Evolutionary conservation across 192 early-diverging fungal genomes (phyloP).

Genomic region (Coemansia sp.): DNA sequence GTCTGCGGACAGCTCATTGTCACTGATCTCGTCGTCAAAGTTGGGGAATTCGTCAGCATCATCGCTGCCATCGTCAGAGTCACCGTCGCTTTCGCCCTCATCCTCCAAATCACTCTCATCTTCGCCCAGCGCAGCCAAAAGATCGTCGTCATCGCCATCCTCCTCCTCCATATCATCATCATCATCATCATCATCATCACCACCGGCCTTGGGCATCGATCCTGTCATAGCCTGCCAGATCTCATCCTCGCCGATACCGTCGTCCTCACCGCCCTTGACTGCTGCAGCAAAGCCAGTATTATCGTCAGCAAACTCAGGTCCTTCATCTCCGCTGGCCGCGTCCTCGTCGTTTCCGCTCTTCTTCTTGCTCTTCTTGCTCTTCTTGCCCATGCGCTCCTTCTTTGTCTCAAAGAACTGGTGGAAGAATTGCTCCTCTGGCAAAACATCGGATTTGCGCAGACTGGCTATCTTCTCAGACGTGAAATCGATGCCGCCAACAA

Average conservation of each 20-base stretch:
- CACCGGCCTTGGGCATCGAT: constrained; percentile 61
- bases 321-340: constrained; percentile 43
- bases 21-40: constrained; percentile 28
- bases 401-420: constrained; percentile 47
- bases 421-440: constrained; percentile 46
- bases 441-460: constrained; percentile 32
- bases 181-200: constrained; percentile 53
- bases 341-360: background rate
- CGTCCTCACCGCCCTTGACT: constrained; percentile 28
- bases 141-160: constrained; percentile 47
- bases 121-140: constrained; percentile 52
- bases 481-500: constrained; percentile 54
- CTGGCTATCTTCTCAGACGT: constrained; percentile 37
- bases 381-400: constrained; percentile 40
- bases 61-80: constrained; percentile 60
- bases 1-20: background rate
- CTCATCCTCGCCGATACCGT: constrained; percentile 77
- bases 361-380: constrained; percentile 48
- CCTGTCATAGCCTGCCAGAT: constrained; percentile 85
- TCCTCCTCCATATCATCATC: constrained; percentile 57
- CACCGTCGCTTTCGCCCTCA: constrained; percentile 53
- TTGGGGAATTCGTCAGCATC: constrained; percentile 38
- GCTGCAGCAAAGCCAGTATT: constrained; percentile 49
- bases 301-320: constrained; percentile 48
- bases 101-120: constrained; percentile 46